Evolutionary conservation across 1,139 yeast species (phyloP), one percentile per base, ranked within the genome.

Genomic region (Candida sp.): DNA sequence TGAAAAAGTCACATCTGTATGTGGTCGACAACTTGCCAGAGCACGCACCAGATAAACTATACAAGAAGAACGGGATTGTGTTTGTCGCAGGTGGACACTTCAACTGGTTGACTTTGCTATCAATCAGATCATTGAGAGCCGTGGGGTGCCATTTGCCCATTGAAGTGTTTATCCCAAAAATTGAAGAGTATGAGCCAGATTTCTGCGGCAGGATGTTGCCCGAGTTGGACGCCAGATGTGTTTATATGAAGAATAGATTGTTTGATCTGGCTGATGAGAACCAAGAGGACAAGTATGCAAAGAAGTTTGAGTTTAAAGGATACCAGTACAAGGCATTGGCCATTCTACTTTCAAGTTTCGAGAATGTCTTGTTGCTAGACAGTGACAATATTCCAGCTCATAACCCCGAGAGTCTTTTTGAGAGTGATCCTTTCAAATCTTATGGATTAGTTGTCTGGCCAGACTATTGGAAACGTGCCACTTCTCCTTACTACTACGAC

Each of bases 311-410:
- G 35, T 84, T 89, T 60, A 78, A 82, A 62, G 96, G 96, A 0
- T 90, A 86, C 65, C 96, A 89, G 62, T 86, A 86, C 68, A 91
- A 90, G 66, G 87, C 89, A 0, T 70, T 90, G 56, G 93, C 96
- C 0, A 68, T 90, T 41, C 72, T 90, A 50, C 81, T 88, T 12
- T 87, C 93, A 46, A 81, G 90, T 57, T 91, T 90, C 68, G 91
- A 90, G 58, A 85, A 88, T 57, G 86, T 87, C n/a, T 70, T 89
- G 49, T 73, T 90, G 48, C 68, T 90, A 55, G 97, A 90, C 66
- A 87, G 94, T 46, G 97, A 90, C 63, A 85, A 86, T 57, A 77
- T 85, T 50, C 91, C 93, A 1, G 77, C 85, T 2, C 77, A 76
- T 58, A 70, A 81, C 4, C 84, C 90, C 12, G 85, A 81, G 59